Percentiles rank a stretch among this genome's conserved stretches.
These are phyloP conservation scores for Metschnikowia lochheadii DNA, from an alignment of 805 yeast species.

Conservation along the genomic window DNA sequence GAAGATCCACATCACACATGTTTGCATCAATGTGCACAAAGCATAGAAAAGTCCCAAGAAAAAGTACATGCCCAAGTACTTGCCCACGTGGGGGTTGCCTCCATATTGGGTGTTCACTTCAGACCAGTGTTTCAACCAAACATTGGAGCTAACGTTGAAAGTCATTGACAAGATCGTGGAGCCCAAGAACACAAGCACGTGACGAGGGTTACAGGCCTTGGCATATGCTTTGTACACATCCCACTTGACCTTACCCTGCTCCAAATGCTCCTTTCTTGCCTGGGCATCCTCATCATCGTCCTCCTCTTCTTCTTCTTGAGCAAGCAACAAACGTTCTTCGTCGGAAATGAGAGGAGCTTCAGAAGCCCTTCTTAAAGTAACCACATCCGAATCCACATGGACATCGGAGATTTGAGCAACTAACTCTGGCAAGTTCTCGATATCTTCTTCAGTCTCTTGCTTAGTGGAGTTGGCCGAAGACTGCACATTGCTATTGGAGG, in stretches of 20 bases:
- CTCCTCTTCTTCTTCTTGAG: slow-evolving; percentile 36
- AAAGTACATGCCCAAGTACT: slow-evolving; percentile 72
- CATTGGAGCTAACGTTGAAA: slow-evolving; percentile 63
- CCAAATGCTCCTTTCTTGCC: slow-evolving; percentile 70
- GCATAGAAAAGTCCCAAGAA: slow-evolving; percentile 70
- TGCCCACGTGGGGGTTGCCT: slow-evolving; percentile 65
- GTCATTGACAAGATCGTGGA: slow-evolving; percentile 57
- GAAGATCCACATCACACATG: slow-evolving; percentile 67
- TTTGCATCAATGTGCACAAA: slow-evolving; percentile 56
- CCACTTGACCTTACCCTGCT: slow-evolving; percentile 94
- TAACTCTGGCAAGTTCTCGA: slow-evolving; percentile 21
- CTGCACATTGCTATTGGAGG: slow-evolving; percentile 11
- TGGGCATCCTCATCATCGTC: slow-evolving; percentile 34
- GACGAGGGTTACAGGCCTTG: slow-evolving; percentile 72
- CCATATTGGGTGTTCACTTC: slow-evolving; percentile 74
- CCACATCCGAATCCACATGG: slow-evolving; percentile 26
- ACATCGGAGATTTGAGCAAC: slow-evolving; percentile 26
- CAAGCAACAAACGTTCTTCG: slow-evolving; percentile 28
- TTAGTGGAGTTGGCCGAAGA: slow-evolving; percentile 19
- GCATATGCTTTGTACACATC: slow-evolving; percentile 78
- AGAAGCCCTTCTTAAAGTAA: slow-evolving; percentile 59
- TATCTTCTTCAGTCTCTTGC: slow-evolving; percentile 17
- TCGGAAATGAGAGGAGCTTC: slow-evolving; percentile 40
- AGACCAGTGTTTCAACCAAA: slow-evolving; percentile 98
- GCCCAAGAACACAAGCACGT: slow-evolving; percentile 54